Evolutionary conservation across 1,139 yeast species (phyloP).

Genomic region (Debaryomycetaceae sp.): DNA sequence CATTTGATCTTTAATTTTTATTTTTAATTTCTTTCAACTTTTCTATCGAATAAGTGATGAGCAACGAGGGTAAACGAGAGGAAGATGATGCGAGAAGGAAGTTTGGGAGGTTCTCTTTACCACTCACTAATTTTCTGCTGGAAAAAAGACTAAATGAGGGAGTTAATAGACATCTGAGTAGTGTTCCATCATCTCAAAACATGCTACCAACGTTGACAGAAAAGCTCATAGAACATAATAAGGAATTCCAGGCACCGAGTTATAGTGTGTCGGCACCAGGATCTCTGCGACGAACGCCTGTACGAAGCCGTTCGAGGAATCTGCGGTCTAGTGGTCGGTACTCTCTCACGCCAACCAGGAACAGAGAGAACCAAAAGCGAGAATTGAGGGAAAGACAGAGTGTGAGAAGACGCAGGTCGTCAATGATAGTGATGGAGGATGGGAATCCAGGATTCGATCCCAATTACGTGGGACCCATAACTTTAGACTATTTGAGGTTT

Average conservation of each 20-base stretch:
- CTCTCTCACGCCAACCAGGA: conserved; percentile 10
- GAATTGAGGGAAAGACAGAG: conserved; percentile 9
- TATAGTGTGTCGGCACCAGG: conserved; percentile 6
- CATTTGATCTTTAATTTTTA: background rate
- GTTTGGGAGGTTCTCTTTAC: background rate
- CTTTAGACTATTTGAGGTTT: conserved; percentile 35
- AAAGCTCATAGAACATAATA: conserved; percentile 13
- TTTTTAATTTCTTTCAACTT: background rate
- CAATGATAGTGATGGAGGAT: conserved; percentile 21
- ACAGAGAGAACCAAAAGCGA: conserved; percentile 9
- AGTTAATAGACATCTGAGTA: background rate
- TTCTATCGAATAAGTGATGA: background rate
- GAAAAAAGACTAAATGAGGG: background rate
- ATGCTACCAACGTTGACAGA: conserved; percentile 23
- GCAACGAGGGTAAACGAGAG: background rate
- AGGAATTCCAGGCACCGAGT: background rate
- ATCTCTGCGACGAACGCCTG: conserved; percentile 8
- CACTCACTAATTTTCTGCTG: background rate
- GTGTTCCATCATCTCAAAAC: background rate
- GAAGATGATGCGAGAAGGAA: background rate
- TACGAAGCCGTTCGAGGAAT: conserved; percentile 7
- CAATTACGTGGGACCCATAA: conserved; percentile 37
- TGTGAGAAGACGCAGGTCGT: conserved; percentile 28
- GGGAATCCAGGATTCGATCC: conserved; percentile 27
- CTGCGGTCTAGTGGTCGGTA: background rate